Evolutionary conservation across 208 protist genomes (phyloP), one percentile per base, ranked within the genome.

Genomic region (Acanthamoeba sp.): DNA sequence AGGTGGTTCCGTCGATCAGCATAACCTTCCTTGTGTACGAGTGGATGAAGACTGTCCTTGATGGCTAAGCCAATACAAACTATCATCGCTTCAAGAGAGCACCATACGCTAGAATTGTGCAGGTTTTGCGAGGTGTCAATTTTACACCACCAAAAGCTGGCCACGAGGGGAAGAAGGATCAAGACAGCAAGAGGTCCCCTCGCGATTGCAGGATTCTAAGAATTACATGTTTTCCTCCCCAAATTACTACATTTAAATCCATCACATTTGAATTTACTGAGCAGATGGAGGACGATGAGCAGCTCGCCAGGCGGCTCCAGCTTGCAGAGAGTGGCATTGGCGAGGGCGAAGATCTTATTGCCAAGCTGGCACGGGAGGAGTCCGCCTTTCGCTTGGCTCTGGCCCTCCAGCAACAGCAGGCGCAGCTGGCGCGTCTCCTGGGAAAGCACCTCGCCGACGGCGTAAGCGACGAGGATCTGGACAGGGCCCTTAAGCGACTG

Each of bases 1-100:
- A 97, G 71, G 96, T 97, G 6, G 95, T 95, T 5, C 96, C 96
- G 1, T 95, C 91, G 20, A 95, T 95, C 78, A 93, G 55, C 29
- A 95, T 95, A 38, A 94, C 73, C 48, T 97, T 96, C 59, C 50
- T 97, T 48, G 85, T 87, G 24, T 97, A 97, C 78, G 96, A 97
- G 71, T 94, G 50, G 18, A 93, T 66, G 73, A 96, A 96, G 84
- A 73, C 93, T 22, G 32, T 93, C 20, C 55, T 96, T 7, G 52
- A 82, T 36, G 89, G 89, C 27, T 93, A 64, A 93, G 20, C 5
- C 34, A 50, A 55, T n/a, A n/a, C n/a, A n/a, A n/a, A n/a, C n/a
- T n/a, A n/a, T n/a, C n/a, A n/a, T n/a, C n/a, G n/a, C n/a, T n/a
- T n/a, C n/a, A n/a, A n/a, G n/a, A n/a, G n/a, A n/a, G n/a, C n/a